phyloP scores from a whole-genome alignment of 768 basidiomycete species.

The Kwoniella europaea region DNA sequence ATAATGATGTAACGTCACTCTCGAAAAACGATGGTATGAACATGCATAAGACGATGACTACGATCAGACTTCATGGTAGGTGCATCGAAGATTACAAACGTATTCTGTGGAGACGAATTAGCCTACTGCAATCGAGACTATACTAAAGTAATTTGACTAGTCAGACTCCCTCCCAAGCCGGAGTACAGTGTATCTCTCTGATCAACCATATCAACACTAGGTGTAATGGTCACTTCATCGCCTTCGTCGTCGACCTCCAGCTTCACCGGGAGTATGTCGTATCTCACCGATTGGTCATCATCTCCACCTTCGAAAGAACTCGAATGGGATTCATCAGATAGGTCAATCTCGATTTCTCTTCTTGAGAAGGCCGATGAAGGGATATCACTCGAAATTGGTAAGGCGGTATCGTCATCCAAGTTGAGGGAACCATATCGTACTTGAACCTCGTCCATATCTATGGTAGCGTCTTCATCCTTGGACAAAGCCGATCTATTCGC shows the following conservation, averaged over 20 bases:
- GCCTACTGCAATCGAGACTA: background rate
- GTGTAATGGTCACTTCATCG: background rate
- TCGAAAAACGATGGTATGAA: background rate
- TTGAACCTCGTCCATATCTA: background rate
- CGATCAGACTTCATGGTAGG: no score
- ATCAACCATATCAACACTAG: background rate
- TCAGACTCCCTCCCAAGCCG: background rate
- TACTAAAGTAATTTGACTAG: background rate
- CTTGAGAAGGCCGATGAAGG: slow-evolving; percentile 8
- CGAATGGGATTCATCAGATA: background rate
- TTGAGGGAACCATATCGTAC: slow-evolving; percentile 20
- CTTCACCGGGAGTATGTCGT: background rate
- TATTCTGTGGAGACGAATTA: no score
- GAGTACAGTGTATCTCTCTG: background rate
- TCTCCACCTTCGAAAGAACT: background rate
- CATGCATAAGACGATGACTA: background rate
- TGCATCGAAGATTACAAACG: no score
- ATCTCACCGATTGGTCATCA: background rate
- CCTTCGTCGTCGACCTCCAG: background rate
- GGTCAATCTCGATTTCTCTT: background rate
- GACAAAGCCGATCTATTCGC: background rate
- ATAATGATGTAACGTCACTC: background rate
- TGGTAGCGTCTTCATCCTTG: background rate
- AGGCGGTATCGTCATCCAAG: slow-evolving; percentile 26
- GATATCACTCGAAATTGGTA: background rate